A percentile compares a stretch with the other conserved stretches of the same genome.
These are phyloP conservation scores for Polytrichum commune DNA, from an alignment of 225 moss, liverwort and hornwort species.

Conservation along the genomic window DNA sequence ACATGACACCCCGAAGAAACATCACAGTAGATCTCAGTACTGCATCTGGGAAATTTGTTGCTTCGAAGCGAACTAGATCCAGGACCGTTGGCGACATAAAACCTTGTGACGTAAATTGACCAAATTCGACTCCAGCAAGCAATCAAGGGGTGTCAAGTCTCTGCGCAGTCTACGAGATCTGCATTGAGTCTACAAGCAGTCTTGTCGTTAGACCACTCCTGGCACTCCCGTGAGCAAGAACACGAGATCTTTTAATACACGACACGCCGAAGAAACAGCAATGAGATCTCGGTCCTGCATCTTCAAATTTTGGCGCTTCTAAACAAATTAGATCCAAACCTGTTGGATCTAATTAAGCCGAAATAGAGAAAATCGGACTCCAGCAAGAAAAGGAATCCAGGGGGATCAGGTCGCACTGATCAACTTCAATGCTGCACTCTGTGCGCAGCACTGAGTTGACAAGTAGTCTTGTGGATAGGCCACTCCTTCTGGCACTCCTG, in stretches of 20 bases:
- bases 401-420: not conserved
- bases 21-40: no score
- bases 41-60: no score
- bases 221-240: slow-evolving; percentile 46
- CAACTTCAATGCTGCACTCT: not conserved
- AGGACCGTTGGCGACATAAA: no score
- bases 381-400: not conserved
- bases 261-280: no score
- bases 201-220: slow-evolving; percentile 43
- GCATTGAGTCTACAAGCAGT: slow-evolving; percentile 16
- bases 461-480: slow-evolving; percentile 30
- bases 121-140: not conserved
- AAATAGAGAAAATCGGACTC: no score
- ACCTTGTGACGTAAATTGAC: no score
- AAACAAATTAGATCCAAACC: no score
- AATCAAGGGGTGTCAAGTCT: not conserved
- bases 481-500: slow-evolving; percentile 45
- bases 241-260: not conserved
- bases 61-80: no score
- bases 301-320: no score
- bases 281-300: no score
- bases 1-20: no score
- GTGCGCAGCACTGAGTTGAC: slow-evolving; percentile 15
- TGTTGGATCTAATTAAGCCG: no score
- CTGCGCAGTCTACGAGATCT: not conserved